Conservation (phyloP, 2,329 filamentous ascomycete genomes). For the Neonectria magnoliae region DNA sequence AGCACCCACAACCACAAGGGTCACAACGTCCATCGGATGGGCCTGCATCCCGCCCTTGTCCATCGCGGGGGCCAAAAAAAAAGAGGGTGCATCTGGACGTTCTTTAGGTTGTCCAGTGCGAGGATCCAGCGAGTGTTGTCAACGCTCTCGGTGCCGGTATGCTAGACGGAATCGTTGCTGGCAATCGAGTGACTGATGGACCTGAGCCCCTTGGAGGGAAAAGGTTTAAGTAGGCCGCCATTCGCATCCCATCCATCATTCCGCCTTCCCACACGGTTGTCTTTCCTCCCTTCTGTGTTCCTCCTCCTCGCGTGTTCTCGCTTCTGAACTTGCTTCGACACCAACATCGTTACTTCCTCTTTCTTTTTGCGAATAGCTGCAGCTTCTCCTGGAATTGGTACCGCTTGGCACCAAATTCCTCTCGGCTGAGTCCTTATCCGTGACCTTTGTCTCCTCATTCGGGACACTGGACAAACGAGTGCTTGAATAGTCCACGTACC, state of each 20-base stretch:
- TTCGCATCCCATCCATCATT: constrained; percentile 4
- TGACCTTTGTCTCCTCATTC: neutral
- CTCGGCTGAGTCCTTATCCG: neutral
- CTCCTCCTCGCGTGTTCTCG: neutral
- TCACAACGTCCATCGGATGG: constrained; percentile 6
- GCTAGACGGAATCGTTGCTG: constrained; percentile 2
- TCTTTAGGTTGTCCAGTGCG: constrained; percentile 3
- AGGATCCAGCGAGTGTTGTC: constrained; percentile 3
- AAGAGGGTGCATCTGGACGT: constrained; percentile 1
- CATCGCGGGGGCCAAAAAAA: constrained; percentile 10
- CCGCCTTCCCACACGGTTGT: neutral
- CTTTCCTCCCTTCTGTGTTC: neutral
- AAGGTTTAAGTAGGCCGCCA: constrained; percentile 6
- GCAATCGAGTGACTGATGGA: constrained; percentile 4
- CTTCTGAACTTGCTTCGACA: neutral
- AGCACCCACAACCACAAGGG: constrained; percentile 5
- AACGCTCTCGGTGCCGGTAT: neutral
- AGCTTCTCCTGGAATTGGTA: neutral
- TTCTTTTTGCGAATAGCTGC: neutral
- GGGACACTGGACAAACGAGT: neutral
- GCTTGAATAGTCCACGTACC: constrained; percentile 1
- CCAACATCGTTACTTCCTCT: neutral
- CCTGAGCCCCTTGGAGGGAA: neutral
- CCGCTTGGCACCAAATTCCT: neutral
- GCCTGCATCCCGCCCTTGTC: constrained; percentile 1